These are phyloP conservation scores for Dissophora globulifera DNA, from an alignment of 192 early-diverging fungal genomes.

Conservation along the genomic window DNA sequence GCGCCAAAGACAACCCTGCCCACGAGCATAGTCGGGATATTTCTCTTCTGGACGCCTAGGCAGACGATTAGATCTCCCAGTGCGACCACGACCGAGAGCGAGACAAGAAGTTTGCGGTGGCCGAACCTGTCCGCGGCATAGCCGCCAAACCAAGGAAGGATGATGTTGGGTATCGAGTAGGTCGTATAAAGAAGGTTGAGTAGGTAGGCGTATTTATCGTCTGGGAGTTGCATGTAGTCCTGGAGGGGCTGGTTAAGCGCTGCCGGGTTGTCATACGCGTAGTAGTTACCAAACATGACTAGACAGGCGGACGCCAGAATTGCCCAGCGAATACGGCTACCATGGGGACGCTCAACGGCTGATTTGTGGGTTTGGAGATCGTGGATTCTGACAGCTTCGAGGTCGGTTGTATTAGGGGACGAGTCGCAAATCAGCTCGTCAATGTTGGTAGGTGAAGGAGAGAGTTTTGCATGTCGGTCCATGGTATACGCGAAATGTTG, in stretches of 20 bases:
- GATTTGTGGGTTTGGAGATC: neutral
- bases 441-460: slow-evolving; percentile 9
- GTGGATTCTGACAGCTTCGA: neutral
- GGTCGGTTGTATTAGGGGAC: neutral
- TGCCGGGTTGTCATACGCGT: slow-evolving; percentile 40
- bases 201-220: slow-evolving; percentile 59
- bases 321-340: slow-evolving; percentile 22
- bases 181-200: slow-evolving; percentile 65
- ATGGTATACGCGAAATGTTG: too few species aligned
- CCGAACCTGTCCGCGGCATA: slow-evolving; percentile 60
- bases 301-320: slow-evolving; percentile 43
- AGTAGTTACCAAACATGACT: slow-evolving; percentile 65
- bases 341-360: neutral
- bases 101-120: slow-evolving; percentile 46
- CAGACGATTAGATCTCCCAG: slow-evolving; percentile 62
- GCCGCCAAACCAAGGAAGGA: slow-evolving; percentile 68
- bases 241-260: slow-evolving; percentile 64
- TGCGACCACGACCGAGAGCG: slow-evolving; percentile 37
- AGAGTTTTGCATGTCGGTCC: neutral
- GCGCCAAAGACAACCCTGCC: slow-evolving; percentile 70
- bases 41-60: slow-evolving; percentile 50
- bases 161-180: slow-evolving; percentile 72
- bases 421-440: neutral
- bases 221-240: slow-evolving; percentile 33
- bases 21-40: slow-evolving; percentile 16